Percentiles rank a stretch among this genome's conserved stretches.
phyloP scores from a whole-genome alignment of 176 grass and related monocot species.

The Oryza brachyantha region DNA sequence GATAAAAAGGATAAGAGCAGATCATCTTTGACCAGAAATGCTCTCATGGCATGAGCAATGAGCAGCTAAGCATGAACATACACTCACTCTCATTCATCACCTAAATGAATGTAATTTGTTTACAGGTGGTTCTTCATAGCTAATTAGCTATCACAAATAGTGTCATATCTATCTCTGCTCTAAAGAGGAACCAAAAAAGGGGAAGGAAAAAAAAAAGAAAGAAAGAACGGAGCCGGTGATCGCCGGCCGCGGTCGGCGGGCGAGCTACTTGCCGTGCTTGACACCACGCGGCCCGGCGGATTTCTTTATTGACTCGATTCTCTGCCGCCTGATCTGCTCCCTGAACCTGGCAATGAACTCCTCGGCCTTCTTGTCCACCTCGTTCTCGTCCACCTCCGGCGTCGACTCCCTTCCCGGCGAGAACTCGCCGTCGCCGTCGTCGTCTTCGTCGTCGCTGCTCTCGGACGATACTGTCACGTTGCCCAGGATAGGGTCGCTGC shows the following conservation, averaged over 20 bases:
- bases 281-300: constrained; percentile 54
- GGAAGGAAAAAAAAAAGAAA: not conserved
- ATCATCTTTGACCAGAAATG: not conserved
- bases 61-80: not conserved
- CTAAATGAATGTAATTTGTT: constrained; percentile 41
- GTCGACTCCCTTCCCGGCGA: constrained; percentile 38
- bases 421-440: constrained; percentile 30
- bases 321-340: constrained; percentile 87
- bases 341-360: constrained; percentile 91
- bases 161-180: constrained; percentile 3
- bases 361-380: constrained; percentile 95
- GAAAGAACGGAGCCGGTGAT: not conserved
- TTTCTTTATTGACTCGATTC: constrained; percentile 84
- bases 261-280: constrained; percentile 48
- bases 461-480: constrained; percentile 44
- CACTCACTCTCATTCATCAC: constrained; percentile 26
- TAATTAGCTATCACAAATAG: constrained; percentile 7
- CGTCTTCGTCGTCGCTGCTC: constrained; percentile 49
- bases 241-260: not conserved
- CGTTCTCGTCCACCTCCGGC: constrained; percentile 63
- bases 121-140: constrained; percentile 41
- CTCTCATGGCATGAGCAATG: constrained; percentile 1
- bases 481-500: constrained; percentile 40
- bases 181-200: not conserved
- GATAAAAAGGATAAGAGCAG: too few relatives aligned